phyloP scores from a whole-genome alignment of 495 filamentous ascomycete species.

The Penicillium bialowiezense region DNA sequence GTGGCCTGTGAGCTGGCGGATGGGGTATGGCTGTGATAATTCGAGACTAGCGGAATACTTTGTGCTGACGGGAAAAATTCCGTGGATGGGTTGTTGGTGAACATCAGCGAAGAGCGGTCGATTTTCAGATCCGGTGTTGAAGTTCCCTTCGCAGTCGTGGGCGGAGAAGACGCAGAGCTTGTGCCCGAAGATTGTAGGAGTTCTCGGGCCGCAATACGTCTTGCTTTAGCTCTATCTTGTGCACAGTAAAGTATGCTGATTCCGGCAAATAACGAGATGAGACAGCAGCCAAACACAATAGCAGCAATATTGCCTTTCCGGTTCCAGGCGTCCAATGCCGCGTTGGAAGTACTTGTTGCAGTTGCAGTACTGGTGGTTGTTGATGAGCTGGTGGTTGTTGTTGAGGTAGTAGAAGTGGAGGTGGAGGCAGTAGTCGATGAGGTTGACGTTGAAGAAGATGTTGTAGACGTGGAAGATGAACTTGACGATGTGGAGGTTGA shows the following conservation, averaged over 20 bases:
- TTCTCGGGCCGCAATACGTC: conserved; percentile 2
- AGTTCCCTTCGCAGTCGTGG: neutral
- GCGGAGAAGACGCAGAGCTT: neutral
- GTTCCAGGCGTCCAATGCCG: conserved; percentile 7
- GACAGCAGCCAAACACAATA: neutral
- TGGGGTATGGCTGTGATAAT: neutral
- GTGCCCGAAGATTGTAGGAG: neutral
- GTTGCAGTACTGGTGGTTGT: conserved; percentile 13
- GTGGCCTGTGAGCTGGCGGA: neutral
- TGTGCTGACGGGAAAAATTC: neutral
- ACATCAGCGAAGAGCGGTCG: neutral
- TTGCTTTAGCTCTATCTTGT: neutral
- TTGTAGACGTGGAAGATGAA: conserved; percentile 3
- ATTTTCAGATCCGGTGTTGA: neutral
- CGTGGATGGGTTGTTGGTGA: neutral
- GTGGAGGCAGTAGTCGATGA: neutral
- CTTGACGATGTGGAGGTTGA: neutral
- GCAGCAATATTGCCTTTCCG: conserved; percentile 4
- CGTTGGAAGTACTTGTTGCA: conserved; percentile 9
- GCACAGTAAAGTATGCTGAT: neutral
- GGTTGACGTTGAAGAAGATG: neutral
- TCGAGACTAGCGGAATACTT: neutral
- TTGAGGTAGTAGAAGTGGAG: neutral
- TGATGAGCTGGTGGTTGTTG: conserved; percentile 9
- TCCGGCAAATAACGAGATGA: conserved; percentile 1